Evolutionary conservation across 257 asterid species (phyloP), one percentile per base, ranked within the genome.

Genomic region (Ocimum tenuiflorum): DNA sequence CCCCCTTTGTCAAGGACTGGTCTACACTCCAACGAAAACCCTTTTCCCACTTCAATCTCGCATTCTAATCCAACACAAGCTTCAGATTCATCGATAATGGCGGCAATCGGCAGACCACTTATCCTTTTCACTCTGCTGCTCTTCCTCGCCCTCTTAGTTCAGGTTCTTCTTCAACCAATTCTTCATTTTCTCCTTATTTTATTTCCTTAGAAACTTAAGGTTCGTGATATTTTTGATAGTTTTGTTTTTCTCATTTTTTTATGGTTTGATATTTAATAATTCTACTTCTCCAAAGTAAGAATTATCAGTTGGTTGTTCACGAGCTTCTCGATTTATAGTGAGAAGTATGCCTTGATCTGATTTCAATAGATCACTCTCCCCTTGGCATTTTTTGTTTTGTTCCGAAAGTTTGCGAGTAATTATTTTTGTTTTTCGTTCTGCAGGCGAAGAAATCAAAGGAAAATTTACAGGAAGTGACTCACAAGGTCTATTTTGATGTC

Each of bases 371-470:
- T 49, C 48, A 15, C 6, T 13, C 1, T 27, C 31, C 31, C 31
- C 4, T 27, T 4, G 4, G 31, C 31, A 27, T 4, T 27, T 27
- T 4, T 27, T 1, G 31, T 27, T 27, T 27, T 27, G 31, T 27
- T 54, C 35, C 48, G 38, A 39, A 10, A n/a, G 46, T 29, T 67
- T 60, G 31, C 55, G 57, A 45, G 29, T 24, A 24, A 8, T 14
- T 45, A 4, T 53, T 27, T 24, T 6, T 15, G 3, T 13, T 57
- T n/a, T 65, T 33, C 18, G 38, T 59, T 1, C 51, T 69, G 80
- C 86, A 89, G 98, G 96, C 96, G 10, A 89, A 89, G 78, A 80
- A 82, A 73, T 77, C 85, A 2, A 78, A 77, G 69, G 87, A 84
- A 65, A 75, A 82, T 68, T 78, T 88, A 55, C 82, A 83, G 71